These are phyloP conservation scores for Saturnispora diversa DNA, from an alignment of 805 yeast genomes.

Conservation along the genomic window DNA sequence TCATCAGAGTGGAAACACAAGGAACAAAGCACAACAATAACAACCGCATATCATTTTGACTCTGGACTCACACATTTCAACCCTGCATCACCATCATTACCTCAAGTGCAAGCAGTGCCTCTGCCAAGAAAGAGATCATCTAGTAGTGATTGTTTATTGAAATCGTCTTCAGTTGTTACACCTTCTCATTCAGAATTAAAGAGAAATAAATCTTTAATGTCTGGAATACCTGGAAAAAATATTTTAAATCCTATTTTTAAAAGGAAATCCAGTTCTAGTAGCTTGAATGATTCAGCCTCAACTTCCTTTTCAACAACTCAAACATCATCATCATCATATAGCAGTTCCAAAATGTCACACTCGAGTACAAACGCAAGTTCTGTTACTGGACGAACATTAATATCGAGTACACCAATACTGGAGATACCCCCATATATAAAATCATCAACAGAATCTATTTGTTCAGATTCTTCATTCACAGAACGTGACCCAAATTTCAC, in stretches of 20 bases:
- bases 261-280: constrained; percentile 3
- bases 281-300: not conserved
- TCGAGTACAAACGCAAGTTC: not conserved
- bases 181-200: constrained; percentile 1
- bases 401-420: not conserved
- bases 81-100: not conserved
- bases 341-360: not conserved
- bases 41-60: constrained; percentile 8
- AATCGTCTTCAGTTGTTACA: not conserved
- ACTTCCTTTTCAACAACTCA: too few species aligned
- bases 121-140: not conserved
- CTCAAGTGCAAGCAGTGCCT: not conserved
- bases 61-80: constrained; percentile 2
- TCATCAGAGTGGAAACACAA: constrained; percentile 1
- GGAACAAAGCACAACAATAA: constrained; percentile 6
- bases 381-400: too few species aligned
- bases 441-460: not conserved
- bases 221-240: not conserved
- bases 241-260: constrained; percentile 4
- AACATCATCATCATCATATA: not conserved
- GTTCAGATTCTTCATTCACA: constrained; percentile 2
- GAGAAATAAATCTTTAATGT: constrained; percentile 2
- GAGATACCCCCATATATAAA: not conserved
- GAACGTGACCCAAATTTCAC: constrained; percentile 1
- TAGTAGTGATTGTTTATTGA: not conserved